Evolutionary conservation across 768 basidiomycete species (phyloP).

Genomic region (Termitomyces sp.): DNA sequence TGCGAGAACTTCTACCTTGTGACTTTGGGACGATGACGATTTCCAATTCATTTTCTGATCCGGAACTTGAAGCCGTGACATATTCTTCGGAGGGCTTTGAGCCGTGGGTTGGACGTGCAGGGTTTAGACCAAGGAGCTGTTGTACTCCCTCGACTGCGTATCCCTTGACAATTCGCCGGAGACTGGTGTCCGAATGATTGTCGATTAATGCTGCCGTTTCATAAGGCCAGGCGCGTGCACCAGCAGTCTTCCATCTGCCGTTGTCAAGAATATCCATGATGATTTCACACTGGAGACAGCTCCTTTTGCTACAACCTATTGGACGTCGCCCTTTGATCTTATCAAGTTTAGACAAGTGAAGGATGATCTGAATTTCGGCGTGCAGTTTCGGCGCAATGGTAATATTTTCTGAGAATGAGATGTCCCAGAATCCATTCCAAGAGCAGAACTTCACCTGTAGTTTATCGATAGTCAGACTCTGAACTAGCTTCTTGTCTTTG

Average conservation of each 20-base stretch:
- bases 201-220: not conserved
- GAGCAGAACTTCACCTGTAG: too few species aligned
- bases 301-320: not conserved
- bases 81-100: not conserved
- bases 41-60: not conserved
- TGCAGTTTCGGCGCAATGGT: not conserved
- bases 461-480: too few species aligned
- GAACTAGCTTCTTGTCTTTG: too few species aligned
- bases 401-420: too few species aligned
- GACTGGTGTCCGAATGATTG: not conserved
- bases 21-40: not conserved
- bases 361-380: not conserved
- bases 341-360: not conserved
- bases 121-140: not conserved
- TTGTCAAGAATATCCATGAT: not conserved
- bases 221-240: not conserved
- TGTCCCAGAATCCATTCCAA: too few species aligned
- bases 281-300: not conserved
- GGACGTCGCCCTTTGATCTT: not conserved
- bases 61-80: not conserved
- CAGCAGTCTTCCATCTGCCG: not conserved
- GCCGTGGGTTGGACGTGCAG: not conserved
- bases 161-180: not conserved
- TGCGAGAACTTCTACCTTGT: too few species aligned
- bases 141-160: not conserved